phyloP scores from a whole-genome alignment of 2,329 filamentous ascomycete genomes.

The Colletotrichum cereale region DNA sequence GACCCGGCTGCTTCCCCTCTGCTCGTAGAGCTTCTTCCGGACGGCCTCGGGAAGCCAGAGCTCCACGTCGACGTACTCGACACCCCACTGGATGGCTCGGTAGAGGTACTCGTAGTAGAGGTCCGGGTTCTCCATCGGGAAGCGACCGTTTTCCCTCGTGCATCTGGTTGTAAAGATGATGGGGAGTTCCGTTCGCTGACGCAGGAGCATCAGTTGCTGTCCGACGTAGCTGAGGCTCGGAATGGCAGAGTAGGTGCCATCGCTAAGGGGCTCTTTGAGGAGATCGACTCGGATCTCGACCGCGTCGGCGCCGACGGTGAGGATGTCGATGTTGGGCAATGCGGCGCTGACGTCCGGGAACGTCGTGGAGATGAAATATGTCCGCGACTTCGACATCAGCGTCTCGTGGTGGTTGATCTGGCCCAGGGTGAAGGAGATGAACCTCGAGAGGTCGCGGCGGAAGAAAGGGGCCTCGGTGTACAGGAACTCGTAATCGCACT shows the following conservation, averaged over 20 bases:
- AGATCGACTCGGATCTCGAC: constrained; percentile 89
- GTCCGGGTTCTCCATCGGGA: constrained; percentile 83
- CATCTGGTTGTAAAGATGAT: constrained; percentile 91
- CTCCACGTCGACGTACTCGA: constrained; percentile 91
- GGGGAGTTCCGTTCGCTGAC: constrained; percentile 87
- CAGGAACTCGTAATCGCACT: constrained; percentile 88
- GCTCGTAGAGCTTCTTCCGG: constrained; percentile 73
- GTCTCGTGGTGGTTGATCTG: constrained; percentile 84
- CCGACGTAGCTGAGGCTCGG: constrained; percentile 88
- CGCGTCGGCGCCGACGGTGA: constrained; percentile 88
- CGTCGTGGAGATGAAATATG: constrained; percentile 88
- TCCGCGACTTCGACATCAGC: constrained; percentile 81
- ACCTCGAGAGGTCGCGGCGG: constrained; percentile 81
- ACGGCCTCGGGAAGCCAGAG: constrained; percentile 87
- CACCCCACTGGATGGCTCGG: constrained; percentile 87
- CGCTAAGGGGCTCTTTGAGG: constrained; percentile 75
- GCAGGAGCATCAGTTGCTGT: constrained; percentile 85
- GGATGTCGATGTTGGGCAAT: constrained; percentile 85
- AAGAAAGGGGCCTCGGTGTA: constrained; percentile 81
- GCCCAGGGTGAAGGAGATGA: constrained; percentile 82
- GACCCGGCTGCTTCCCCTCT: constrained; percentile 83
- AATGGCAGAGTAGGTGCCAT: constrained; percentile 73
- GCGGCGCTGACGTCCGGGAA: constrained; percentile 88
- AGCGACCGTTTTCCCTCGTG: constrained; percentile 84
- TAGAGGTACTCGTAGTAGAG: constrained; percentile 85